Evolutionary conservation across 352 stramenopile species (phyloP).

Genomic region (Pythium utonaiense): DNA sequence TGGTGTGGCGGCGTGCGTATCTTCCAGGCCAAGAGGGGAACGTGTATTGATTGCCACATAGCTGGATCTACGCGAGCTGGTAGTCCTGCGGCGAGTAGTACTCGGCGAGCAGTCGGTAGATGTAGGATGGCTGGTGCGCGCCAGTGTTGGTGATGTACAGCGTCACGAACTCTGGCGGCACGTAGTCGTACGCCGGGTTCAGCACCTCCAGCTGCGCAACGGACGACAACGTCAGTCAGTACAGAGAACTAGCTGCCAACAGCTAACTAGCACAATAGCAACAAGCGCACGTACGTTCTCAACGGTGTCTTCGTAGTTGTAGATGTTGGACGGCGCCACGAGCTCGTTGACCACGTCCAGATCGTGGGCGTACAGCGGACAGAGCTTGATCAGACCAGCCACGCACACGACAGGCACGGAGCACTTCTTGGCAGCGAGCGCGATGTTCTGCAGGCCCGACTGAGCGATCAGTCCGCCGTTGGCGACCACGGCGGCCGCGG

Average conservation of each 20-base stretch:
- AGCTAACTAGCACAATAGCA: not conserved
- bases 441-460: constrained; percentile 94
- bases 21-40: not conserved
- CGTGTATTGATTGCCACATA: constrained; percentile 2
- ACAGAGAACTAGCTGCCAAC: too few species aligned
- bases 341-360: constrained; percentile 95
- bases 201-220: constrained; percentile 89
- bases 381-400: constrained; percentile 97
- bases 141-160: constrained; percentile 98
- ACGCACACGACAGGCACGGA: constrained; percentile 97
- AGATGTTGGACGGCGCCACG: constrained; percentile 80
- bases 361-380: constrained; percentile 97
- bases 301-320: constrained; percentile 89
- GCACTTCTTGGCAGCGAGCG: constrained; percentile 94
- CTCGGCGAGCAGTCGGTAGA: constrained; percentile 97
- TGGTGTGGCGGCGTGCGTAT: too few species aligned
- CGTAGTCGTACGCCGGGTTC: constrained; percentile 97
- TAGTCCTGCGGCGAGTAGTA: constrained; percentile 98
- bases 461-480: constrained; percentile 96
- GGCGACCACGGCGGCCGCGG: constrained; percentile 94
- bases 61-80: constrained; percentile 61
- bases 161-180: constrained; percentile 95
- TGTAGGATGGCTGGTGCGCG: constrained; percentile 97
- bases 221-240: not conserved
- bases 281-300: constrained; percentile 74